These are phyloP conservation scores for Wallemia mellicola DNA, from an alignment of 1,284 basidiomycete genomes.

Conservation along the genomic window DNA sequence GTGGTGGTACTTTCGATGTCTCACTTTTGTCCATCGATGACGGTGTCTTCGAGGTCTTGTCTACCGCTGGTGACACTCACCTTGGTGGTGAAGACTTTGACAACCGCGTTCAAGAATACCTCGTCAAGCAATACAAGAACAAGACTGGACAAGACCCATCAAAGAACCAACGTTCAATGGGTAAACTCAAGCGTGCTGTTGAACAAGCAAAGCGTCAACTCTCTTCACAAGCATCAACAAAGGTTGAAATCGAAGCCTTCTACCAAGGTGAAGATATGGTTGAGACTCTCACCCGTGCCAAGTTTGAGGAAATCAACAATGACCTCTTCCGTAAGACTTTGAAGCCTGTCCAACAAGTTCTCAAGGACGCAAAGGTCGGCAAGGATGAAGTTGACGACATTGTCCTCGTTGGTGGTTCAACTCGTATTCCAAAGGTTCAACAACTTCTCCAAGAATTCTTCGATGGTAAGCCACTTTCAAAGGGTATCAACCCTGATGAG, in stretches of 20 bases:
- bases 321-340: conserved; percentile 97
- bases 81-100: conserved; percentile 99
- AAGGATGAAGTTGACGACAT: conserved; percentile 81
- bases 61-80: conserved; percentile 94
- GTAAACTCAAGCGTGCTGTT: conserved; percentile 92
- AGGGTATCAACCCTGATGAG: conserved; percentile 84
- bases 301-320: conserved; percentile 96
- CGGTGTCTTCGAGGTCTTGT: conserved; percentile 88
- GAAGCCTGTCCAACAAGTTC: conserved; percentile 95
- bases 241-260: conserved; percentile 52
- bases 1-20: conserved; percentile 96
- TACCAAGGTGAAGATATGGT: conserved; percentile 89
- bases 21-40: conserved; percentile 86
- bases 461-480: conserved; percentile 58
- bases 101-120: conserved; percentile 76
- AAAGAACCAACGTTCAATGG: conserved; percentile 62
- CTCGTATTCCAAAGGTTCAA: conserved; percentile 95
- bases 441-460: conserved; percentile 86
- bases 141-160: conserved; percentile 72
- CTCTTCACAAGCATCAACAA: conserved; percentile 39
- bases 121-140: conserved; percentile 79
- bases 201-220: conserved; percentile 98
- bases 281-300: conserved; percentile 85
- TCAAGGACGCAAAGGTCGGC: conserved; percentile 91
- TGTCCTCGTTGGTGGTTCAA: conserved; percentile 77